These are phyloP conservation scores for Macaranga tanarius DNA, from an alignment of 441 rosid genomes.

Conservation along the genomic window DNA sequence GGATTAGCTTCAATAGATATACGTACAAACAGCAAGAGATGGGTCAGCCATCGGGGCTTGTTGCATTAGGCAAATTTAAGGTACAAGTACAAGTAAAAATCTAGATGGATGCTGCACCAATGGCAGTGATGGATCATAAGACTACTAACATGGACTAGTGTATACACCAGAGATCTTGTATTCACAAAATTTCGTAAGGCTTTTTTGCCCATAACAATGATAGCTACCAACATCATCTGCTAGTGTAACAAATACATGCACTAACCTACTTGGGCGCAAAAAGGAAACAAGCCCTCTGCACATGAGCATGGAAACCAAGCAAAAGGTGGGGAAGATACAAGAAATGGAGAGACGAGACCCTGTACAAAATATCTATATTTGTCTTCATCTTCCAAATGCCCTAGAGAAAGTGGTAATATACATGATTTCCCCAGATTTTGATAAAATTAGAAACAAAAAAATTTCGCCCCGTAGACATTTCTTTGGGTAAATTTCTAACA, in stretches of 20 bases:
- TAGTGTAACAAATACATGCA: slow-evolving; percentile 46
- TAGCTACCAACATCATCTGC: slow-evolving; percentile 41
- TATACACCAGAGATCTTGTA: slow-evolving; percentile 37
- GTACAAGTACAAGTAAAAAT: not conserved
- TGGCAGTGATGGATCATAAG: slow-evolving; percentile 1
- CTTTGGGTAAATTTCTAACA: slow-evolving; percentile 25
- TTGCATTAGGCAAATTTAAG: not conserved
- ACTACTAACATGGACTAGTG: slow-evolving; percentile 14
- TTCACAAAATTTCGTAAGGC: slow-evolving; percentile 56
- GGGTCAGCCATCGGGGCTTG: not conserved
- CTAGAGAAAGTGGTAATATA: slow-evolving; percentile 58
- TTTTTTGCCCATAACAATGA: slow-evolving; percentile 53
- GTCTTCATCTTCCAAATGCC: slow-evolving; percentile 53
- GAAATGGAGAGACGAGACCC: slow-evolving; percentile 52
- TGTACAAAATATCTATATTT: slow-evolving; percentile 67
- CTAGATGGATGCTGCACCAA: not conserved
- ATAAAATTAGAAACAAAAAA: slow-evolving; percentile 7
- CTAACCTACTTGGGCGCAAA: slow-evolving; percentile 51
- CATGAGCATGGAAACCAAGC: slow-evolving; percentile 28
- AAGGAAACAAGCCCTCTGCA: slow-evolving; percentile 33
- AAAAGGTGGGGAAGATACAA: slow-evolving; percentile 28
- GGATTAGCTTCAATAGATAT: not conserved
- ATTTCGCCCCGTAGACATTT: slow-evolving; percentile 25
- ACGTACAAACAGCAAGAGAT: not conserved
- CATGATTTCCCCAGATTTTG: slow-evolving; percentile 38